Evolutionary conservation across 768 basidiomycete genomes (phyloP).

Genomic region (Fibroporia radiculosa): DNA sequence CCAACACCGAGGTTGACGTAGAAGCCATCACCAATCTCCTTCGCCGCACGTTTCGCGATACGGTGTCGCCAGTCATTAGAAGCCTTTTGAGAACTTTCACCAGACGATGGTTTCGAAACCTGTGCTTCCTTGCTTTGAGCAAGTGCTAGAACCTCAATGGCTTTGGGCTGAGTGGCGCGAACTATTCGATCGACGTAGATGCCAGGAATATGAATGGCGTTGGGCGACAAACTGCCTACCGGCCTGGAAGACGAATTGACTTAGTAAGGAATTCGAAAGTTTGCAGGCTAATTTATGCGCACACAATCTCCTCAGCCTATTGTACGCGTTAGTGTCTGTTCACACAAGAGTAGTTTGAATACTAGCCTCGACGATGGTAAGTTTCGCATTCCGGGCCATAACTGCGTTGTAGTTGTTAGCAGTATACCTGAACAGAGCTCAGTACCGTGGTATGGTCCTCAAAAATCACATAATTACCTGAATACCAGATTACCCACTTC

Average conservation of each 20-base stretch:
- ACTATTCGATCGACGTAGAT: conserved; percentile 87
- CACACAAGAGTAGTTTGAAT: background rate
- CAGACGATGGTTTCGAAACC: conserved; percentile 4
- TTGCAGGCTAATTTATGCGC: conserved; percentile 3
- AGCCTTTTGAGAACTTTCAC: conserved; percentile 12
- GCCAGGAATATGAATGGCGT: conserved; percentile 72
- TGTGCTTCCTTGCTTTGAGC: conserved; percentile 28
- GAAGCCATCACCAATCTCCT: conserved; percentile 79
- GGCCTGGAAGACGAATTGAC: conserved; percentile 10
- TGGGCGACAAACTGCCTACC: conserved; percentile 49
- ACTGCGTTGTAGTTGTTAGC: conserved; percentile 80
- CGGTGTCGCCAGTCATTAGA: conserved; percentile 36
- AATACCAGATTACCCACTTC: conserved; percentile 86
- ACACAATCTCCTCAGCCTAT: conserved; percentile 21
- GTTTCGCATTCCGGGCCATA: conserved; percentile 82
- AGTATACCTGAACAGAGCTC: conserved; percentile 48
- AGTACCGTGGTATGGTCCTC: background rate
- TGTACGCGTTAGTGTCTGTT: background rate
- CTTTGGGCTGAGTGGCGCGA: conserved; percentile 60
- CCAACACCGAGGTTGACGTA: conserved; percentile 86
- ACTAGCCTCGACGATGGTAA: conserved; percentile 78
- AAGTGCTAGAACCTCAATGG: conserved; percentile 69
- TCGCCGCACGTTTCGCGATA: conserved; percentile 79
- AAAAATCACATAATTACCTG: conserved; percentile 37
- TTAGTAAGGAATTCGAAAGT: background rate